Evolutionary conservation across 2,329 filamentous ascomycete genomes (phyloP).

Genomic region (Colletotrichum somersetense): DNA sequence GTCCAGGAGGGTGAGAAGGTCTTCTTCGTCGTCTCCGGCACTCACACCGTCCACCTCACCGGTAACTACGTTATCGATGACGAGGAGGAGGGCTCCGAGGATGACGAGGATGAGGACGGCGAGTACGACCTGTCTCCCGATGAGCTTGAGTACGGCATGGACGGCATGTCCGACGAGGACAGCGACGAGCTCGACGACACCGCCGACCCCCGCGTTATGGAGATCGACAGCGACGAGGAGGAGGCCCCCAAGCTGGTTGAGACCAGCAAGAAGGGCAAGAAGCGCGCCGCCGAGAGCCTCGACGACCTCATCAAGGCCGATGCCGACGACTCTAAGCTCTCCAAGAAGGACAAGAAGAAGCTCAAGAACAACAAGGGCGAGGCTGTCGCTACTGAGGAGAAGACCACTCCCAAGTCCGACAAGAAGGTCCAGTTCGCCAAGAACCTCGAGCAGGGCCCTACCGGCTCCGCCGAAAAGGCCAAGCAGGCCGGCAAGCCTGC

Average conservation of each 20-base stretch:
- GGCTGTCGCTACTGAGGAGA: slow-evolving; percentile 73
- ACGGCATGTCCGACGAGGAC: slow-evolving; percentile 79
- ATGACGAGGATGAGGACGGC: slow-evolving; percentile 75
- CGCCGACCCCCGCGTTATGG: slow-evolving; percentile 83
- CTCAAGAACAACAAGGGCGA: slow-evolving; percentile 98
- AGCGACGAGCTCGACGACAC: slow-evolving; percentile 84
- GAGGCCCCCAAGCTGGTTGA: slow-evolving; percentile 72
- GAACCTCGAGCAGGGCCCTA: slow-evolving; percentile 97
- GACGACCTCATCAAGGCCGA: slow-evolving; percentile 86
- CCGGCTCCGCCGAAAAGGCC: slow-evolving; percentile 70
- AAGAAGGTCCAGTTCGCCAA: slow-evolving; percentile 99
- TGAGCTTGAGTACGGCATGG: slow-evolving; percentile 81
- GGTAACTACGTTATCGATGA: slow-evolving; percentile 92
- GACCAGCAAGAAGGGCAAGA: slow-evolving; percentile 79
- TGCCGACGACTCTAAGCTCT: slow-evolving; percentile 79
- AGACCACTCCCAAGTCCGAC: slow-evolving; percentile 72
- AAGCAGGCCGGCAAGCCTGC: slow-evolving; percentile 54
- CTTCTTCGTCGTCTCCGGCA: slow-evolving; percentile 92
- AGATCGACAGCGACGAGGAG: slow-evolving; percentile 85
- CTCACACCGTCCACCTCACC: slow-evolving; percentile 90
- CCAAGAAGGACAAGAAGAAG: slow-evolving; percentile 99
- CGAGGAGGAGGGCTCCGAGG: slow-evolving; percentile 72
- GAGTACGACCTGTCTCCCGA: slow-evolving; percentile 87
- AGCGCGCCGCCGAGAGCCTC: slow-evolving; percentile 85
- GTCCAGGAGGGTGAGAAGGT: slow-evolving; percentile 89